Evolutionary conservation across 2,329 filamentous ascomycete species (phyloP).

Genomic region (Botryotinia globosa): DNA sequence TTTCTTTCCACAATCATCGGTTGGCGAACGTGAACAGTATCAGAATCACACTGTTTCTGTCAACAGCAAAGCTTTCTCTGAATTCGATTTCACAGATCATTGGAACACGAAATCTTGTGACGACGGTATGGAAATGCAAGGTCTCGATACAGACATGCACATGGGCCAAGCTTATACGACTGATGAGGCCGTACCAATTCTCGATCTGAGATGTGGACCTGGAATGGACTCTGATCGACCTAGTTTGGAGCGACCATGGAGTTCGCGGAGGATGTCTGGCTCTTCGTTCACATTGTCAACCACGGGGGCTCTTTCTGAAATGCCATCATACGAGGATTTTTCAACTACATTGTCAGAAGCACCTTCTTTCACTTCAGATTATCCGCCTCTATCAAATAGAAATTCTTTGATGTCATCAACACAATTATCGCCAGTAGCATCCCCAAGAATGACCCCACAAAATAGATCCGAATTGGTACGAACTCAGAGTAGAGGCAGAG

Average conservation of each 20-base stretch:
- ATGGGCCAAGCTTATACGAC: constrained; percentile 62
- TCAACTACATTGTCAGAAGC: constrained; percentile 64
- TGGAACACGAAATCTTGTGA: constrained; percentile 58
- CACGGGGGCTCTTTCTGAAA: constrained; percentile 61
- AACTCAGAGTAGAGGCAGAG: constrained; percentile 64
- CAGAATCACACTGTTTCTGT: constrained; percentile 23
- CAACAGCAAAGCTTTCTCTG: constrained; percentile 18
- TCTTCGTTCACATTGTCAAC: constrained; percentile 73
- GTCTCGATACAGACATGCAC: constrained; percentile 55
- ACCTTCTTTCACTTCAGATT: constrained; percentile 64
- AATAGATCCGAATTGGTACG: constrained; percentile 59
- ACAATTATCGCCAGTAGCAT: constrained; percentile 69
- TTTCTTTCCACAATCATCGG: constrained; percentile 50
- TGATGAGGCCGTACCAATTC: constrained; percentile 61
- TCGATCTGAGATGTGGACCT: constrained; percentile 52
- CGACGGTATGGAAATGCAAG: constrained; percentile 54
- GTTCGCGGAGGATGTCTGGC: constrained; percentile 64
- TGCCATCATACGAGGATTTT: constrained; percentile 70
- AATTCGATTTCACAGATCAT: constrained; percentile 38
- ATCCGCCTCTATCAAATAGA: constrained; percentile 63
- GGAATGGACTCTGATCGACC: constrained; percentile 51
- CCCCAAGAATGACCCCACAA: constrained; percentile 63
- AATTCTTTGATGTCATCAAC: constrained; percentile 70
- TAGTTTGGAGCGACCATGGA: constrained; percentile 51
- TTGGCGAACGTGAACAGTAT: constrained; percentile 48